phyloP scores from a whole-genome alignment of 2,329 filamentous ascomycete genomes.

The Fusarium equiseti region DNA sequence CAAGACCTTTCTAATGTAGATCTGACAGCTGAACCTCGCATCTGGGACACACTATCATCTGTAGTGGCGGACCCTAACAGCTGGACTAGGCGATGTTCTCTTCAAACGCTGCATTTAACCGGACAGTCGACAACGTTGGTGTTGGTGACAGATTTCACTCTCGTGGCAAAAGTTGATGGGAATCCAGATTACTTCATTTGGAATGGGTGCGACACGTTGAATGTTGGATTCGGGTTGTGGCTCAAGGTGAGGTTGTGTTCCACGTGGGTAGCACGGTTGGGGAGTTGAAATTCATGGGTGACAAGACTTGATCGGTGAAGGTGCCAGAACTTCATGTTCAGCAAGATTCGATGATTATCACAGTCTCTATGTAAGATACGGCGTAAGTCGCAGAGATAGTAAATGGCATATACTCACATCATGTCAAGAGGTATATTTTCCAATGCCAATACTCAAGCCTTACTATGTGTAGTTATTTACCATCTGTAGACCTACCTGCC shows the following conservation, averaged over 20 bases:
- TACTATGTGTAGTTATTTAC: too few species aligned
- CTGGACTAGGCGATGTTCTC: too few species aligned
- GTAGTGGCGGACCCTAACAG: too few species aligned
- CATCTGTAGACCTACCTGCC: too few species aligned
- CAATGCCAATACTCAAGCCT: too few species aligned
- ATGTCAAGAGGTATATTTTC: too few species aligned
- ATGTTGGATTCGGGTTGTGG: background rate
- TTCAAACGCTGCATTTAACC: rapidly evolving
- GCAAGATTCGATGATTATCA: background rate
- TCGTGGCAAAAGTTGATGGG: background rate
- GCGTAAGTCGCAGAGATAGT: too few species aligned
- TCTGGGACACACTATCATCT: too few species aligned
- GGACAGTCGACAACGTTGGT: background rate
- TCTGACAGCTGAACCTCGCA: background rate
- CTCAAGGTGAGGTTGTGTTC: background rate
- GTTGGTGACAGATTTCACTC: background rate
- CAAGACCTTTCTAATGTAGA: background rate
- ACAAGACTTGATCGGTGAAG: background rate
- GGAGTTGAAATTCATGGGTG: background rate
- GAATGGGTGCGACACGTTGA: background rate
- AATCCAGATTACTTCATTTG: background rate
- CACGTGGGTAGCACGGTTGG: background rate
- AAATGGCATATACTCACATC: too few species aligned
- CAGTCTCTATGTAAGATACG: background rate
- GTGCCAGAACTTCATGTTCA: background rate